Base-by-base conservation (phyloP, 2,329 filamentous ascomycete species). In the Pseudogymnoascus sp. region DNA sequence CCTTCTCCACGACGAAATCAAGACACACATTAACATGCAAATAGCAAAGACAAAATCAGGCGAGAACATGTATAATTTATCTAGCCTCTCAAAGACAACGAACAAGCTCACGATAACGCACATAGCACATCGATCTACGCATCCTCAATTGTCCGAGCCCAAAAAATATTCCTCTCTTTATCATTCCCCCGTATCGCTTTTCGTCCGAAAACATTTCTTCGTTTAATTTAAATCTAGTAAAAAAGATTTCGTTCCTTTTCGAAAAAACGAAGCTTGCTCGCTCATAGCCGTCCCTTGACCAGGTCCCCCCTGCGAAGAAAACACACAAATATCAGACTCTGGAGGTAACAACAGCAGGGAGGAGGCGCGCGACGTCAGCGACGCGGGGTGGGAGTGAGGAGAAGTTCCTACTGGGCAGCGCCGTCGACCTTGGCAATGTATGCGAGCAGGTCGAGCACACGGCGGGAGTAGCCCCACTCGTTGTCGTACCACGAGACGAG, bases 381-480 rank as follows among this genome's bases (percentile, higher is more conserved):
- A 33, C 47, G 60, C 35, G 40, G 40, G 38, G 60, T 42, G 60
- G 40, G 26, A 62, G 28, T 36, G 60, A 61, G 36, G 19, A 36
- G 53, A 69, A 69, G 59, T 47, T 64, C 70, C 69, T 73, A 73
- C 71, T 74, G 69, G 66, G 66, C 62, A 64, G 65, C 69, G 63
- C 76, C 83, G 74, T 93, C 90, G 69, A 88, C 87, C 84, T 90
- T 90, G 79, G 89, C 82, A 74, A 93, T 84, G 83, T 92, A 89
- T 80, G 83, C 82, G 77, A 86, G 77, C 74, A 95, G 89, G 81
- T 95, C 90, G 72, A 93, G 82, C 74, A 93, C 90, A 87, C 90
- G 95, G 83, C 93, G 93, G 79, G 90, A 96, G 89, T 99, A 97
- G 76, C 93, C 95, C 92, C 93, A 97, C 87, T 97, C 93, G 86